These are phyloP conservation scores for Colletotrichum falcatum DNA, from an alignment of 2,329 filamentous ascomycete species.

Conservation along the genomic window DNA sequence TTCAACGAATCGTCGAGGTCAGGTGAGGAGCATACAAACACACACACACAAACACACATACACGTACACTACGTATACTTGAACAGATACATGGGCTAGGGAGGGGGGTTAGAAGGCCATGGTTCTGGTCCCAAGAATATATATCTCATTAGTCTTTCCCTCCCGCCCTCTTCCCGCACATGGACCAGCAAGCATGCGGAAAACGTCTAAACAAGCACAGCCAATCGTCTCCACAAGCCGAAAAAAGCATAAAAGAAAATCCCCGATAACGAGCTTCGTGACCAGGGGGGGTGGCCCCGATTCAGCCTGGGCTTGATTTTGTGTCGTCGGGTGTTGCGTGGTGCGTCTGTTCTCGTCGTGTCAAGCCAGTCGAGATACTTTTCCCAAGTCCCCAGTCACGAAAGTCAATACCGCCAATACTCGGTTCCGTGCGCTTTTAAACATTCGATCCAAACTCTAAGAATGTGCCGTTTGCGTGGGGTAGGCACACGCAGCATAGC, in stretches of 20 bases:
- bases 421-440: not conserved
- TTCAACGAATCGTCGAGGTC: not conserved
- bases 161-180: not conserved
- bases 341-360: not conserved
- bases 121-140: not conserved
- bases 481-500: not conserved
- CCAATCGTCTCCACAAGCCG: not conserved
- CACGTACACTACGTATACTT: not conserved
- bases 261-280: slow-evolving; percentile 2
- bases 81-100: not conserved
- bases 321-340: too few species aligned
- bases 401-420: not conserved
- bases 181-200: not conserved
- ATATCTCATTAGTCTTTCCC: not conserved
- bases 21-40: not conserved
- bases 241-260: not conserved
- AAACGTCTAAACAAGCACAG: slow-evolving; percentile 6
- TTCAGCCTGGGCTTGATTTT: not conserved
- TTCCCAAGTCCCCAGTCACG: not conserved
- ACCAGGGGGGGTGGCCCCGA: not conserved
- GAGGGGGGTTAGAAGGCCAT: not conserved
- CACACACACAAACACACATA: not conserved
- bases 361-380: not conserved
- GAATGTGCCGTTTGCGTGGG: not conserved
- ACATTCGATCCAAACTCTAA: not conserved